Base-by-base conservation (phyloP, 805 yeast species). In the Yarrowia sp. region DNA sequence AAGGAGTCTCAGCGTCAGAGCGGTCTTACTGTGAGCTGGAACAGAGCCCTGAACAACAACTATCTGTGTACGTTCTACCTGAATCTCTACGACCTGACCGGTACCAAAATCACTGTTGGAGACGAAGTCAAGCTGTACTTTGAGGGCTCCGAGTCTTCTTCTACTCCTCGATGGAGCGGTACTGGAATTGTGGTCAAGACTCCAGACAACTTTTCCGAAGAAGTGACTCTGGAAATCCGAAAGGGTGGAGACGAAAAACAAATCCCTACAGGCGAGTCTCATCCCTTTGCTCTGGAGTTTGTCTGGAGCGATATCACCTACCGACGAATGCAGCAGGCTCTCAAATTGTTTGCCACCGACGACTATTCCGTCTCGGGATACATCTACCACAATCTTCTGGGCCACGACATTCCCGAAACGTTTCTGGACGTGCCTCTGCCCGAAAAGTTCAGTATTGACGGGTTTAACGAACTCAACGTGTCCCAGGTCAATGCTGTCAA, bases 261-360 rank as follows among this genome's bases (percentile, higher is more conserved):
- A 1, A 77, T 79, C 2, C 89, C 91, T 0, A 82, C 86, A 1
- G 80, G 86, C 67, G 72, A 82, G 40, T 81, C 82, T 1, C 80
- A 84, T 4, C 90, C 87, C 22, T 92, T 90, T 73, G 84, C 92
- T 1, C 92, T 92, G 0, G 93, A 90, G 70, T 88, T 90, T 72
- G 90, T 89, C 62, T 92, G 97, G 97, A 89, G 89, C 69, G 95
- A 93, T 16, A 85, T 87, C 1, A 80, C 96, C 0, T 92, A 87
- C 72, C 86, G 83, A 43, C 82, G 98, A 71, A 90, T 90, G 95
- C 96, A 90, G 76, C 77, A 78, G 21, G 95, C 97, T 0, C 76
- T 92, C 76, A 83, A 80, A 65, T 71, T 72, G 6, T 90, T 92
- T 77, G 97, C 97, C 3, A 77, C 84, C 9, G 82, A 85, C 62